These are phyloP conservation scores for Verticillium zaregamsianum DNA, from an alignment of 2,329 filamentous ascomycete genomes.

Conservation along the genomic window DNA sequence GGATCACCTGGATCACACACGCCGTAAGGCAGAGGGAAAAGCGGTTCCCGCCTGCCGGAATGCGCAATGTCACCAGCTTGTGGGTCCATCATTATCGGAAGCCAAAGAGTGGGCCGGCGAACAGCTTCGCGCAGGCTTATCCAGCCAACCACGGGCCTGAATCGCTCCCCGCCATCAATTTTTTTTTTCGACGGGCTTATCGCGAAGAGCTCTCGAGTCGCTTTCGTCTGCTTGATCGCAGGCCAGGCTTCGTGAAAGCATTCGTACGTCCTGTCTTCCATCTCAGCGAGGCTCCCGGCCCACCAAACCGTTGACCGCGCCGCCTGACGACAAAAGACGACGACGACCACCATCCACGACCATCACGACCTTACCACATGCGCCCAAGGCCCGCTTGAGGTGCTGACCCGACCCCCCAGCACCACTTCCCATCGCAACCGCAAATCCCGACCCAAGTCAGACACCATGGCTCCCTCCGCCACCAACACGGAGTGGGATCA, in stretches of 20 bases:
- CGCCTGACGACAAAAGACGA: not conserved
- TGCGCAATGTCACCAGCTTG: not conserved
- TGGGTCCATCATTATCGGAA: not conserved
- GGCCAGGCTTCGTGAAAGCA: not conserved
- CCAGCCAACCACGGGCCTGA: not conserved
- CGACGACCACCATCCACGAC: not conserved
- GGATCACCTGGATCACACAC: too few species aligned
- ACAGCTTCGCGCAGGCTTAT: not conserved
- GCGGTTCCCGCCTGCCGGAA: not conserved
- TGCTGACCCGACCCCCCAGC: not conserved
- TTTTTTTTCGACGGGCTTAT: constrained; percentile 8
- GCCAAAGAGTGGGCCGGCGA: too few species aligned
- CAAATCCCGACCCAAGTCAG: not conserved
- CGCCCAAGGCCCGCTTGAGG: not conserved
- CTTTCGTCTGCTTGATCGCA: not conserved
- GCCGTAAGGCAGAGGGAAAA: too few species aligned
- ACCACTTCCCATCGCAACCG: not conserved
- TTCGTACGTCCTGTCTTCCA: not conserved
- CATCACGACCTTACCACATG: not conserved
- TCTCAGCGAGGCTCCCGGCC: not conserved
- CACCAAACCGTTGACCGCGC: not conserved
- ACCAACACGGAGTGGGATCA: constrained; percentile 75
- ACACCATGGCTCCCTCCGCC: constrained; percentile 48
- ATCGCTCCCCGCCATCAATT: constrained; percentile 5
- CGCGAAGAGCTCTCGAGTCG: not conserved